Base-by-base conservation (phyloP, 2,329 filamentous ascomycete species). In the Neonectria magnoliae region DNA sequence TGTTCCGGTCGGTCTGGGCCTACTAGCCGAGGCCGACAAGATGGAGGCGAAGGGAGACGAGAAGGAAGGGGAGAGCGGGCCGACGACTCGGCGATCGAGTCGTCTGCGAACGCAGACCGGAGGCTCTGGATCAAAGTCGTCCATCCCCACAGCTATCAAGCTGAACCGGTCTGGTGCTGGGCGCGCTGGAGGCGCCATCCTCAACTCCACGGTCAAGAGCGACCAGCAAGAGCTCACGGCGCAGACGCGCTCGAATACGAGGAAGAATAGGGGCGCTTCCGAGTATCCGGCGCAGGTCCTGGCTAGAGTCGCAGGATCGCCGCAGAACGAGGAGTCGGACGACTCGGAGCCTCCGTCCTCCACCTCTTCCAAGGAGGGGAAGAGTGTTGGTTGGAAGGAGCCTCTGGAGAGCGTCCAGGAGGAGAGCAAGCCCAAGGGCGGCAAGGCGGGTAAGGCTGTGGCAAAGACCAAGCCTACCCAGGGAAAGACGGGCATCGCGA, bases 111-210 rank as follows among this genome's bases (percentile, higher is more conserved):
- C 64, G 13, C 72, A 73, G 41, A 68, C 59, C 10, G 62, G 29
- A 10, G 22, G 57, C 9, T 59, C 61, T 4, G 58, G 65, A 3
- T 60, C 72, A 33, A 79, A 75, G 63, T 79, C 78, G 1, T 76
- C 77, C 1, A 77, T 79, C 14, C 77, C 78, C 5, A 78, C 76
- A 7, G 65, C 78, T 3, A 77, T 78, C 68, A 79, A 76, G 65
- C 67, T 77, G 51, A 64, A 58, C 51, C 71, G 73, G 42, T 65
- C 74, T 18, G 71, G 69, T 36, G 62, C 73, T 13, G 73, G 75
- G 33, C 68, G 73, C 10, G 74, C 64, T 20, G 59, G 60, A 13
- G 69, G 67, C 11, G 50, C 62, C 13, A 59, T 69, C 1, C 63
- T 74, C 33, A 74, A 71, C 51, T 71, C 70, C 6, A 70, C 57